Conservation (phyloP, 495 filamentous ascomycete species). For the Penicillium arizonense region DNA sequence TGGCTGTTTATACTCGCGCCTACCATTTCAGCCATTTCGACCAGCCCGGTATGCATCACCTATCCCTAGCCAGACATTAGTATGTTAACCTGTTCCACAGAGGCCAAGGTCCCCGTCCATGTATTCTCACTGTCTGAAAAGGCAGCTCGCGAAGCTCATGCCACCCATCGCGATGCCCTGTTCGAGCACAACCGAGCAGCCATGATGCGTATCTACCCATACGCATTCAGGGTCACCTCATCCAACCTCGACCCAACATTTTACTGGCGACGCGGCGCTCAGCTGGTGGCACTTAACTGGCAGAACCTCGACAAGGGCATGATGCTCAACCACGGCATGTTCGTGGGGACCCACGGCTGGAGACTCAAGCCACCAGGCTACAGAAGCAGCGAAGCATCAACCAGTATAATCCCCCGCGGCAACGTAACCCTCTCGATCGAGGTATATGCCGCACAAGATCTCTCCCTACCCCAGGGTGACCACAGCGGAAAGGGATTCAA, state of each 20-base stretch:
- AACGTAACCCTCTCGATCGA: conserved; percentile 48
- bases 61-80: too few species aligned
- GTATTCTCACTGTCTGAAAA: conserved; percentile 86
- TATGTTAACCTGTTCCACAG: conserved; percentile 24
- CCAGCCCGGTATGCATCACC: conserved; percentile 45
- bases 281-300: conserved; percentile 95
- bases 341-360: conserved; percentile 75
- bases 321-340: conserved; percentile 97
- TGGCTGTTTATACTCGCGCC: conserved; percentile 81
- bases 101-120: conserved; percentile 74
- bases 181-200: conserved; percentile 81
- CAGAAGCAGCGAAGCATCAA: conserved; percentile 35
- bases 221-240: conserved; percentile 74
- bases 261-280: conserved; percentile 87
- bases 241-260: conserved; percentile 81
- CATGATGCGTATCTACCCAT: conserved; percentile 88
- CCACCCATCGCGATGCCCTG: conserved; percentile 55
- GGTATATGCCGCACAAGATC: conserved; percentile 51
- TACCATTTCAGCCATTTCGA: conserved; percentile 74
- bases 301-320: conserved; percentile 86
- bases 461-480: conserved; percentile 48
- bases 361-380: conserved; percentile 78
- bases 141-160: conserved; percentile 68
- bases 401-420: conserved; percentile 20
- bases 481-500: conserved; percentile 60